Conservation (phyloP, 2,329 filamentous ascomycete species). For the Paecilomyces dactylethromorphus region DNA sequence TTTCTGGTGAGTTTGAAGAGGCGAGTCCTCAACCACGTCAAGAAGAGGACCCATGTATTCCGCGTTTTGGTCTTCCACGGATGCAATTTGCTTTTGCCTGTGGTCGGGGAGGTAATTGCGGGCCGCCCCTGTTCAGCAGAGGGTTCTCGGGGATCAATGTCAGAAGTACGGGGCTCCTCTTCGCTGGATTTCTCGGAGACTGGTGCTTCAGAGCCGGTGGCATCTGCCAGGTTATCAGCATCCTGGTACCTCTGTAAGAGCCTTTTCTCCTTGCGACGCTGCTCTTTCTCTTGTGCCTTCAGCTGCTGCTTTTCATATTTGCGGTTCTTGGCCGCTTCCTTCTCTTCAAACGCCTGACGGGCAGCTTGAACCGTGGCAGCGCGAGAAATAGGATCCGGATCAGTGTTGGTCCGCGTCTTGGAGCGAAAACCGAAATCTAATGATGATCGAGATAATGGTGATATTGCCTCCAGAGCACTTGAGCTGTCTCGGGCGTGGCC, state of each 20-base stretch:
- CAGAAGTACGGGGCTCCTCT: neutral
- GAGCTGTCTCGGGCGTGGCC: slow-evolving; percentile 46
- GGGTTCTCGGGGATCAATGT: neutral
- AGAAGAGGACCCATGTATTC: slow-evolving; percentile 47
- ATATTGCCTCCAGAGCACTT: slow-evolving; percentile 44
- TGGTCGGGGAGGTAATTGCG: slow-evolving; percentile 3
- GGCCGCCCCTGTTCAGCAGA: neutral
- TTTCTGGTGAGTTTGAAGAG: slow-evolving; percentile 44
- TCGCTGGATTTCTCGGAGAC: slow-evolving; percentile 14
- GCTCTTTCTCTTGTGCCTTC: slow-evolving; percentile 40
- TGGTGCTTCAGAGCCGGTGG: slow-evolving; percentile 9
- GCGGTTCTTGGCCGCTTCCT: slow-evolving; percentile 51
- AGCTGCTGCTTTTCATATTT: slow-evolving; percentile 48
- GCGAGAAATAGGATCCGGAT: slow-evolving; percentile 48
- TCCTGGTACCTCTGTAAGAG: slow-evolving; percentile 15
- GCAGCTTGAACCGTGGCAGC: slow-evolving; percentile 52
- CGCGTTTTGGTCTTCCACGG: slow-evolving; percentile 27
- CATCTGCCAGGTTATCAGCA: slow-evolving; percentile 8
- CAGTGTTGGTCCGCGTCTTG: slow-evolving; percentile 43
- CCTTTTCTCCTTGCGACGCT: slow-evolving; percentile 37
- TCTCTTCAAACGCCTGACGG: slow-evolving; percentile 52
- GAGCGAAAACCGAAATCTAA: slow-evolving; percentile 51
- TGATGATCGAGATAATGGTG: slow-evolving; percentile 49
- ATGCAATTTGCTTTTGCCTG: slow-evolving; percentile 7
- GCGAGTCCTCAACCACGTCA: slow-evolving; percentile 52